A percentile compares a stretch with the other conserved stretches of the same genome.
Evolutionary conservation across 306 rosid genomes (phyloP).

Genomic region (Herpetospermum pedunculosum): DNA sequence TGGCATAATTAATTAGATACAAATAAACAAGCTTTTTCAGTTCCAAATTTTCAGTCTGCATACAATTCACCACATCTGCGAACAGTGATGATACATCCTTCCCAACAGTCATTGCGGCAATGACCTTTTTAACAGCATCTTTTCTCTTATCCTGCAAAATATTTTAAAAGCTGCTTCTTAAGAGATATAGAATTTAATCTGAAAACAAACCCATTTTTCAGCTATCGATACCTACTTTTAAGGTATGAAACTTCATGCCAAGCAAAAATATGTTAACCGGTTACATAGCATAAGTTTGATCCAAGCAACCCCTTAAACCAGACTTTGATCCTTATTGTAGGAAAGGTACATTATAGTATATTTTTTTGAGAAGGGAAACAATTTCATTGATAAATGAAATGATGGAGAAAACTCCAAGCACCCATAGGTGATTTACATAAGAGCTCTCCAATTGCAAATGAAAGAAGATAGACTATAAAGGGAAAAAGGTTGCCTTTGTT

Average conservation of each 20-base stretch:
- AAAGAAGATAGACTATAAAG: too few relatives aligned
- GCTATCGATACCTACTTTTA: neutral
- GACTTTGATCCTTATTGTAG: neutral
- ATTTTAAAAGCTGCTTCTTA: neutral
- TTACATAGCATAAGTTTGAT: neutral
- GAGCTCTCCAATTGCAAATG: too few relatives aligned
- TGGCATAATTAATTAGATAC: slow-evolving; percentile 90
- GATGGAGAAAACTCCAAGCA: too few relatives aligned
- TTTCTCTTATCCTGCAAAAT: slow-evolving; percentile 81
- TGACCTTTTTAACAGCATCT: slow-evolving; percentile 98
- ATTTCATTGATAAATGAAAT: too few relatives aligned
- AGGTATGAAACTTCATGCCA: neutral
- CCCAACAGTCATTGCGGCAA: slow-evolving; percentile 99
- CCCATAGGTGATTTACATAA: too few relatives aligned
- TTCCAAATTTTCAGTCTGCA: slow-evolving; percentile 99
- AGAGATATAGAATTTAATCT: neutral
- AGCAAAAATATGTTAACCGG: neutral
- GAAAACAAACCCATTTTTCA: neutral
- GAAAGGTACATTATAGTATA: too few relatives aligned
- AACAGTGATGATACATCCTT: slow-evolving; percentile 96
- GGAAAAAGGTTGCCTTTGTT: too few relatives aligned
- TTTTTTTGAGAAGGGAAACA: too few relatives aligned
- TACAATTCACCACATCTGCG: slow-evolving; percentile 94
- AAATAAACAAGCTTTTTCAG: slow-evolving; percentile 90
- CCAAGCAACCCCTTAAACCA: neutral